Percentiles rank a stretch among this genome's conserved stretches.
phyloP scores from a whole-genome alignment of 2,329 filamentous ascomycete species.

The Phialophora verrucosa region DNA sequence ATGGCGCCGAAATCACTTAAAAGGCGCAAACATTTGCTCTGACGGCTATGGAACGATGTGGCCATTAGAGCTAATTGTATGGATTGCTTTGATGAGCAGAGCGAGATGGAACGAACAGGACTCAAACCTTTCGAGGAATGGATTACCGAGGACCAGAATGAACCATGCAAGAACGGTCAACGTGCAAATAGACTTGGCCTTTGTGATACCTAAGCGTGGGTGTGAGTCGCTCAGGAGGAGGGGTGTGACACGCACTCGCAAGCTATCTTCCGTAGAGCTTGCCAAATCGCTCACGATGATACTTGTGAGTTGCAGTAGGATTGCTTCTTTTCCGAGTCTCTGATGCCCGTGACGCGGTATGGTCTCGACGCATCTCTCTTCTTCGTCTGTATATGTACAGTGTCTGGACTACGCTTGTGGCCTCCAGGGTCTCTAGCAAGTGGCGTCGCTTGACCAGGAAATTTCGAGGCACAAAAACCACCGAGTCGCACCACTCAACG shows the following conservation, averaged over 20 bases:
- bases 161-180: background rate
- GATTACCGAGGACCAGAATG: background rate
- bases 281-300: background rate
- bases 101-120: background rate
- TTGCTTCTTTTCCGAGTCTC: background rate
- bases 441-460: background rate
- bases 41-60: background rate
- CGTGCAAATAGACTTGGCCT: background rate
- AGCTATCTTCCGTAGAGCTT: background rate
- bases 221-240: background rate
- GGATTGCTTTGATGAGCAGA: background rate
- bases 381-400: constrained; percentile 16
- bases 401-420: background rate
- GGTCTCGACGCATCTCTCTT: background rate
- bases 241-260: background rate
- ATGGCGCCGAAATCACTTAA: background rate
- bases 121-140: background rate
- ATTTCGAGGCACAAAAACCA: background rate
- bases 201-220: background rate
- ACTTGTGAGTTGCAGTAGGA: background rate
- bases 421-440: background rate
- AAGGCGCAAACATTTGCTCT: background rate
- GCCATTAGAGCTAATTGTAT: background rate
- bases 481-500: background rate
- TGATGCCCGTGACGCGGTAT: background rate